phyloP scores from a whole-genome alignment of 768 basidiomycete species.

The Auricularia sp. region DNA sequence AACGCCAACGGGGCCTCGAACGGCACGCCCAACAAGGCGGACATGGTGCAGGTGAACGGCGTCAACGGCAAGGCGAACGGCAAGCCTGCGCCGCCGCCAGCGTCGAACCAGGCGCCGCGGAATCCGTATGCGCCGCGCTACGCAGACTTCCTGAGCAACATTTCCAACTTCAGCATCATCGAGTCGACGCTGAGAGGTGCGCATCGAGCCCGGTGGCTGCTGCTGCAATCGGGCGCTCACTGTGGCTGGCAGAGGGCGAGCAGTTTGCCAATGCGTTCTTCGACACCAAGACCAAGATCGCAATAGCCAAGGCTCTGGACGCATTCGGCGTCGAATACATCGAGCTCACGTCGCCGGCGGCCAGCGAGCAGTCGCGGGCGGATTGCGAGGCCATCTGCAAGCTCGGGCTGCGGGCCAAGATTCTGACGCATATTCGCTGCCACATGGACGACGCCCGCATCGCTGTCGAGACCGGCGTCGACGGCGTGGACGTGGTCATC shows the following conservation, averaged over 20 bases:
- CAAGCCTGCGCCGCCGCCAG: slow-evolving; percentile 17
- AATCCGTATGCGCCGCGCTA: slow-evolving; percentile 90
- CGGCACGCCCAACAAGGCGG: slow-evolving; percentile 21
- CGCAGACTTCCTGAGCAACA: slow-evolving; percentile 84
- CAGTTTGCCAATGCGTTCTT: slow-evolving; percentile 99
- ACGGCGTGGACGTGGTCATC: slow-evolving; percentile 98
- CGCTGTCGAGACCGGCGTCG: slow-evolving; percentile 97
- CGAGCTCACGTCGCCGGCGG: slow-evolving; percentile 95
- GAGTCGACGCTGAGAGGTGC: slow-evolving; percentile 90
- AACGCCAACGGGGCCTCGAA: slow-evolving; percentile 39
- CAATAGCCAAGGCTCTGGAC: slow-evolving; percentile 95
- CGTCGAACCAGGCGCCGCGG: slow-evolving; percentile 27
- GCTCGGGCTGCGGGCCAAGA: slow-evolving; percentile 92
- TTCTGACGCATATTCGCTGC: slow-evolving; percentile 97
- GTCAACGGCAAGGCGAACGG: slow-evolving; percentile 26
- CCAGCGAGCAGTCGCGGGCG: slow-evolving; percentile 85
- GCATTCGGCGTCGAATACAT: slow-evolving; percentile 99
- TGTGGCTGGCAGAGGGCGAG: slow-evolving; percentile 67
- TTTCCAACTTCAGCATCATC: slow-evolving; percentile 92
- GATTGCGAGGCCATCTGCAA: slow-evolving; percentile 99
- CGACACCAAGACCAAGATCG: slow-evolving; percentile 98
- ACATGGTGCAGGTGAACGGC: slow-evolving; percentile 66
- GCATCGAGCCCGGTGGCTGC: slow-evolving; percentile 12
- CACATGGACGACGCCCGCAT: slow-evolving; percentile 99
- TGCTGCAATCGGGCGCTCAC: not conserved